Conservation (phyloP, 1,139 yeast species). For the Sugiyamaella castrensis region DNA sequence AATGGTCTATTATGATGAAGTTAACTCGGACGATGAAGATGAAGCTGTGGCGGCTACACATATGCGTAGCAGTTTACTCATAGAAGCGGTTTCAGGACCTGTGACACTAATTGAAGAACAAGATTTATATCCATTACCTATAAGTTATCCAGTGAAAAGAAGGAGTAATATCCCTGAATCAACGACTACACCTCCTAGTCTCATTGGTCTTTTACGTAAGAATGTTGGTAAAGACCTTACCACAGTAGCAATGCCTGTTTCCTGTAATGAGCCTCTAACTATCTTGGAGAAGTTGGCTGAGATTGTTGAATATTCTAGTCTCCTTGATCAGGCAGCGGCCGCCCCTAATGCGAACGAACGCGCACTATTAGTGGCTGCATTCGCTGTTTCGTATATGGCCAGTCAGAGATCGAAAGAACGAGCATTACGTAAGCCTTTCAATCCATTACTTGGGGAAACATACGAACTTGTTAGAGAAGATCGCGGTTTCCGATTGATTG, state of each 20-base stretch:
- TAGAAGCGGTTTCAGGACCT: slow-evolving; percentile 10
- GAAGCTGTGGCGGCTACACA: slow-evolving; percentile 26
- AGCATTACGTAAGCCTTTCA: slow-evolving; percentile 82
- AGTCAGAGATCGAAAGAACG: slow-evolving; percentile 71
- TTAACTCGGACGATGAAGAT: slow-evolving; percentile 21
- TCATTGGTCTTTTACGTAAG: slow-evolving; percentile 74
- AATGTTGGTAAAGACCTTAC: slow-evolving; percentile 90
- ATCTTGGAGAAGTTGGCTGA: slow-evolving; percentile 79
- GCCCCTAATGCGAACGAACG: slow-evolving; percentile 51
- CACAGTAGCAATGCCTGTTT: slow-evolving; percentile 89
- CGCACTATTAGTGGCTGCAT: slow-evolving; percentile 65
- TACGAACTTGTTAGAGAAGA: slow-evolving; percentile 81
- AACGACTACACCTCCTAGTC: slow-evolving; percentile 71
- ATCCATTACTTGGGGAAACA: slow-evolving; percentile 86
- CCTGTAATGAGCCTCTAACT: slow-evolving; percentile 86
- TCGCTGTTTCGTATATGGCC: slow-evolving; percentile 75
- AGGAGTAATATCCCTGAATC: slow-evolving; percentile 61
- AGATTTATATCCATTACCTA: slow-evolving; percentile 63
- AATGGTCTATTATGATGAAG: slow-evolving; percentile 27
- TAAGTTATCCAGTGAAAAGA: slow-evolving; percentile 45
- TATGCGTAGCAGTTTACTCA: slow-evolving; percentile 14
- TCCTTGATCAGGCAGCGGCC: slow-evolving; percentile 60
- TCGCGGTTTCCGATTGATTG: slow-evolving; percentile 60
- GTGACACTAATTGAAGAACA: slow-evolving; percentile 1
- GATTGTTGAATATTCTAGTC: slow-evolving; percentile 66